Evolutionary conservation across 2,329 filamentous ascomycete species (phyloP).

Genomic region (Pseudocercospora pini-densiflorae): DNA sequence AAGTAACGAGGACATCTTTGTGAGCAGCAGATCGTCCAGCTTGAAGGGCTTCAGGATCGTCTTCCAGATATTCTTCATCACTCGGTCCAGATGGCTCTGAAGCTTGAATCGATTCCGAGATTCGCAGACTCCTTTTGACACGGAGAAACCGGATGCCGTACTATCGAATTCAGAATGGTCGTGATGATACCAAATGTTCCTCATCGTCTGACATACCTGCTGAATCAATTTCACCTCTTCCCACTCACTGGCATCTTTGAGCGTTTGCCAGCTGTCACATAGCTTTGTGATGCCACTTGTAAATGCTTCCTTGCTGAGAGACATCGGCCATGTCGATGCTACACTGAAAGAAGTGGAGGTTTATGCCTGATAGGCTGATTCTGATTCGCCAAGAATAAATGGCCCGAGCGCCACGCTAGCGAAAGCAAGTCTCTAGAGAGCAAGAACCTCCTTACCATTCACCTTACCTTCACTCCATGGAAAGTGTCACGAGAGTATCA

Average conservation of each 20-base stretch:
- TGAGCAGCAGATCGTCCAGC: neutral
- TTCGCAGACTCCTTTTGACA: neutral
- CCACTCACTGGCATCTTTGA: slow-evolving; percentile 1
- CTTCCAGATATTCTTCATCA: neutral
- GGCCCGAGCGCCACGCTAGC: neutral
- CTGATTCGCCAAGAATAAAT: neutral
- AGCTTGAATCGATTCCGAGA: neutral
- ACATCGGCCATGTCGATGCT: slow-evolving; percentile 4
- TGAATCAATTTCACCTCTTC: slow-evolving; percentile 4
- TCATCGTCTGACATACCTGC: neutral
- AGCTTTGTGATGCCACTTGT: neutral
- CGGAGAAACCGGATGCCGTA: neutral
- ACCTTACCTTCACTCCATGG: neutral
- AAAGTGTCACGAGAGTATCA: neutral
- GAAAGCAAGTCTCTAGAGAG: neutral
- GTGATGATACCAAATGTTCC: neutral
- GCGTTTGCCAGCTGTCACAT: slow-evolving; percentile 1
- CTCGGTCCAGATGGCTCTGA: neutral
- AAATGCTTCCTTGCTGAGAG: neutral
- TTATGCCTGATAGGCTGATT: neutral
- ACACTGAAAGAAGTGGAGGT: neutral
- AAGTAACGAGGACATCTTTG: slow-evolving; percentile 25
- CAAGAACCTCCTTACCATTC: neutral
- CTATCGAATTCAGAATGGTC: neutral
- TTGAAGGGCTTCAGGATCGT: slow-evolving; percentile 11